phyloP scores from a whole-genome alignment of 2,329 filamentous ascomycete genomes.

The Ophiosphaerella korrae region DNA sequence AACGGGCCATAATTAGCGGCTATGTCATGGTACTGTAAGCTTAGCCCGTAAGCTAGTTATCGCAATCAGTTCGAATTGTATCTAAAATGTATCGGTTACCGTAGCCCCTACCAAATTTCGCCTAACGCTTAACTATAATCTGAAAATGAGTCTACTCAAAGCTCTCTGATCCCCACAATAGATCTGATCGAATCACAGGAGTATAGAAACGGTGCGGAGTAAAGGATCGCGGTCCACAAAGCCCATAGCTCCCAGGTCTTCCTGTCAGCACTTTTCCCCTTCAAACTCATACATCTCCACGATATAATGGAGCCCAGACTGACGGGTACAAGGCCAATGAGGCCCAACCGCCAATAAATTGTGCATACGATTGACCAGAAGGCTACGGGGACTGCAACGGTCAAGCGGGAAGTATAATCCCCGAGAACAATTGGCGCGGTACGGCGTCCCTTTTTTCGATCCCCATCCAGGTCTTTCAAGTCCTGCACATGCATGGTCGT shows the following conservation, averaged over 20 bases:
- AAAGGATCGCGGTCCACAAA: background rate
- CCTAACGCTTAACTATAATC: too few species aligned
- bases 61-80: too few species aligned
- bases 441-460: slow-evolving; percentile 17
- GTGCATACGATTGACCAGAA: background rate
- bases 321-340: background rate
- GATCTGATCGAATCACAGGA: too few species aligned
- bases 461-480: slow-evolving; percentile 32
- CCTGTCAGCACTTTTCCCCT: background rate
- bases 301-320: background rate
- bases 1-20: too few species aligned
- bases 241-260: background rate
- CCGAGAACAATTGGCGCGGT: slow-evolving; percentile 25
- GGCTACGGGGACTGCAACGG: background rate
- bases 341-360: background rate
- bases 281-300: background rate
- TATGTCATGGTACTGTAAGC: too few species aligned
- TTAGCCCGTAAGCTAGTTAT: too few species aligned
- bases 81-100: too few species aligned
- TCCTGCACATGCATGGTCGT: slow-evolving; percentile 38
- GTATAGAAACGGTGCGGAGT: background rate
- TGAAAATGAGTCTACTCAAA: too few species aligned
- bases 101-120: too few species aligned
- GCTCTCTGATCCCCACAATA: too few species aligned
- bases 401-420: background rate